These are phyloP conservation scores for Rhizopus stolonifer DNA, from an alignment of 371 early-diverging fungal species.

Conservation along the genomic window DNA sequence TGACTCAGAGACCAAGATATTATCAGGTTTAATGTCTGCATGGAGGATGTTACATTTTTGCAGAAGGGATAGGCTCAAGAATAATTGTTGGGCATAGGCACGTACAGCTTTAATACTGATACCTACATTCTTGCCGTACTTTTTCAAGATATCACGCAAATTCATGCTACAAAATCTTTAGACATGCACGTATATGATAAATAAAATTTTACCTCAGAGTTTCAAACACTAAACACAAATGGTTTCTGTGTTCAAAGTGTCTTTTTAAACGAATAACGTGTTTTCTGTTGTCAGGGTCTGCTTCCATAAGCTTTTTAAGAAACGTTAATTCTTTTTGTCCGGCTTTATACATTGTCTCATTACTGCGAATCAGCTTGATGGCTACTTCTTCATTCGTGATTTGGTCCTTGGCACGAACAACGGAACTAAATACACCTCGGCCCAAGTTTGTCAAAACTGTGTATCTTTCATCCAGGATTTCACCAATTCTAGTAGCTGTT, in stretches of 20 bases:
- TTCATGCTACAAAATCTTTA: constrained; percentile 74
- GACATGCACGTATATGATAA: neutral
- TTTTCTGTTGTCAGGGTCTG: constrained; percentile 85
- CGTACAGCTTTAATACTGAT: constrained; percentile 91
- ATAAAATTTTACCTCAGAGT: constrained; percentile 76
- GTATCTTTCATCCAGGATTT: constrained; percentile 80
- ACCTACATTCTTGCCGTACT: constrained; percentile 91
- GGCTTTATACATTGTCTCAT: constrained; percentile 92
- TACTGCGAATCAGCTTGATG: constrained; percentile 93
- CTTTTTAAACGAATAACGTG: constrained; percentile 82
- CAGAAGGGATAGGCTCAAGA: constrained; percentile 82
- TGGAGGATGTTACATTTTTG: constrained; percentile 86
- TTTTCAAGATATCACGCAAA: constrained; percentile 89
- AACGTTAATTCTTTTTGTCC: constrained; percentile 91
- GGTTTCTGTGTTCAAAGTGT: constrained; percentile 88
- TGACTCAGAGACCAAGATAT: constrained; percentile 85
- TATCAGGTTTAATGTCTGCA: constrained; percentile 98
- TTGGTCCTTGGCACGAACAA: constrained; percentile 83
- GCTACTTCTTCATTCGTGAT: constrained; percentile 82
- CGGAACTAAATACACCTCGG: constrained; percentile 93
- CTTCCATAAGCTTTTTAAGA: constrained; percentile 75
- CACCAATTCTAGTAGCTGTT: constrained; percentile 78
- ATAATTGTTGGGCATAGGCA: constrained; percentile 89
- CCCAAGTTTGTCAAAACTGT: constrained; percentile 83
- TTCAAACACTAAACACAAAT: constrained; percentile 95